Base-by-base conservation (phyloP, 306 rosid genomes). In the Vigna radiata region DNA sequence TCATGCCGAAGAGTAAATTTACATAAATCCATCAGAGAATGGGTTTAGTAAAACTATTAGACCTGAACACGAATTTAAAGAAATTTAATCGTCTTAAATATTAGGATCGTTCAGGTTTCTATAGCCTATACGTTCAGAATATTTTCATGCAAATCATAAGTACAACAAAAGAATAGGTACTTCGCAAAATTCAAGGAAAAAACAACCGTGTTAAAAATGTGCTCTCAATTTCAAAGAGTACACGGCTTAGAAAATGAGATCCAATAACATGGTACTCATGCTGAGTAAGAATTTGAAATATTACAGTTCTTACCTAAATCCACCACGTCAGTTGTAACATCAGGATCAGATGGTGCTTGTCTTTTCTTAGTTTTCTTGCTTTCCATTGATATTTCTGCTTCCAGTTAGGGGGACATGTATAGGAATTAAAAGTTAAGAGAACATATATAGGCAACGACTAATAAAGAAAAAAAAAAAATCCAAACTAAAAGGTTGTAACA, bases 341-440 rank as follows among this genome's bases (percentile, higher is more conserved):
- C 16, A 19, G 78, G 68, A 16, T 79, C 83, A 72, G 79, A 66
- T 53, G 50, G 3, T 13, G 68, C 44, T 67, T 4, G 71, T 47
- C 80, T 68, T 29, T 53, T 73, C 60, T 49, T 70, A 48, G 72
- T n/a, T 27, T 59, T 70, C 43, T 48, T 46, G 36, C 14, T 8
- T 59, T 43, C 31, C 58, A 23, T 58, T 31, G 46, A 13, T 31
- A 16, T 16, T 36, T 48, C 69, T 70, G 76, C 27, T 25, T 59
- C 69, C 19, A 72, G 46, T 29, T 17, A 70, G 53, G 64, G 6
- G 21, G 36, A 17, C 37, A 48, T 18, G 37, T 5, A 61, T 65
- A 25, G 47, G 37, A 73, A 62, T 54, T 78, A 81, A 67, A 54
- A 17, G 13, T 74, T 59, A 33, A 73, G 68, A 48, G 47, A 78